Evolutionary conservation across 2,329 filamentous ascomycete species (phyloP).

Genomic region (Akanthomyces lecanii): DNA sequence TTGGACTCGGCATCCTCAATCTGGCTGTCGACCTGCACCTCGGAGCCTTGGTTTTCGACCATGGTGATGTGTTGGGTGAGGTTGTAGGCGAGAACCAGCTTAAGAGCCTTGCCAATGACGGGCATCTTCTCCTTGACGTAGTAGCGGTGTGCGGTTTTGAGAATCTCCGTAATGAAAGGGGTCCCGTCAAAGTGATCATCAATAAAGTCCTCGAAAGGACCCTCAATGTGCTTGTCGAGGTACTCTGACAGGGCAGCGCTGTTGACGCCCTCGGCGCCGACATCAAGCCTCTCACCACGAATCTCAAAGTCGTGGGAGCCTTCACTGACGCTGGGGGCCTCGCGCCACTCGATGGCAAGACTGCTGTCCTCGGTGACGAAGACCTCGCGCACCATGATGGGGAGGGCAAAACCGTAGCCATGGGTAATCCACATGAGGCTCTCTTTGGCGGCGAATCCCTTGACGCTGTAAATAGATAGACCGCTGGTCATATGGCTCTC

Average conservation of each 20-base stretch:
- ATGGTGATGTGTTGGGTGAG: slow-evolving; percentile 91
- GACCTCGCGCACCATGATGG: slow-evolving; percentile 90
- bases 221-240: slow-evolving; percentile 90
- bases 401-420: slow-evolving; percentile 88
- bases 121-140: slow-evolving; percentile 84
- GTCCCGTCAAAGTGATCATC: slow-evolving; percentile 96
- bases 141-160: slow-evolving; percentile 93
- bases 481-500: slow-evolving; percentile 83
- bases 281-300: slow-evolving; percentile 82
- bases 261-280: slow-evolving; percentile 83
- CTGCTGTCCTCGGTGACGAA: slow-evolving; percentile 88
- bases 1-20: slow-evolving; percentile 84
- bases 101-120: slow-evolving; percentile 90
- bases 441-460: slow-evolving; percentile 68
- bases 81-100: slow-evolving; percentile 93
- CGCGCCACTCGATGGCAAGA: slow-evolving; percentile 91
- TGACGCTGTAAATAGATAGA: slow-evolving; percentile 92
- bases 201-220: slow-evolving; percentile 86
- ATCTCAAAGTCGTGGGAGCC: slow-evolving; percentile 79
- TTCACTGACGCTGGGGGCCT: slow-evolving; percentile 64
- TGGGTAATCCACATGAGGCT: slow-evolving; percentile 87
- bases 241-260: slow-evolving; percentile 80
- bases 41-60: slow-evolving; percentile 82
- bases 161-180: slow-evolving; percentile 88
- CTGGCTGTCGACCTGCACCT: slow-evolving; percentile 72